These are phyloP conservation scores for Podaxis sp. DNA, from an alignment of 768 basidiomycete species.

Conservation along the genomic window DNA sequence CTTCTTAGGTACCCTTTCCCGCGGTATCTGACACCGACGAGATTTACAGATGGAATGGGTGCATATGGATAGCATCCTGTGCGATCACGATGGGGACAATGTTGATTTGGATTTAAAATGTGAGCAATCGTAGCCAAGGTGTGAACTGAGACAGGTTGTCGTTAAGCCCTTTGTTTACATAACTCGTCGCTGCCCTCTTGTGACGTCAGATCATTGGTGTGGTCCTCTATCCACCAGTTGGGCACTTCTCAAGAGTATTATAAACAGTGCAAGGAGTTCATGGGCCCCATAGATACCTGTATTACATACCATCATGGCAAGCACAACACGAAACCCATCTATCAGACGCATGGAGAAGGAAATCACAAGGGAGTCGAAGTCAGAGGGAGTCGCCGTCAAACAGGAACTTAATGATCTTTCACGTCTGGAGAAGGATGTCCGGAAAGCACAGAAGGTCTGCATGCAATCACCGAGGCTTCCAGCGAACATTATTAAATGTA, in stretches of 20 bases:
- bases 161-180: background rate
- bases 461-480: background rate
- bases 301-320: background rate
- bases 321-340: slow-evolving; percentile 21
- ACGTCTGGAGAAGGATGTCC: slow-evolving; percentile 47
- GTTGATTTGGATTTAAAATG: too few relatives aligned
- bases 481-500: background rate
- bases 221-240: background rate
- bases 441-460: slow-evolving; percentile 49
- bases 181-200: background rate
- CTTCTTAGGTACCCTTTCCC: background rate
- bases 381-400: slow-evolving; percentile 46
- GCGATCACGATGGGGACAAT: too few relatives aligned
- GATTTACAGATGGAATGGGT: background rate
- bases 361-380: slow-evolving; percentile 45
- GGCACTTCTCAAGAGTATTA: background rate
- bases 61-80: background rate
- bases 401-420: slow-evolving; percentile 50
- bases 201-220: background rate
- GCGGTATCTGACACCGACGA: background rate
- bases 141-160: background rate
- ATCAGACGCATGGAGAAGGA: slow-evolving; percentile 37
- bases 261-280: background rate
- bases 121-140: background rate
- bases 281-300: slow-evolving; percentile 8